Conservation (phyloP, 139 green algal genomes). For the Chlorella vulgaris region DNA sequence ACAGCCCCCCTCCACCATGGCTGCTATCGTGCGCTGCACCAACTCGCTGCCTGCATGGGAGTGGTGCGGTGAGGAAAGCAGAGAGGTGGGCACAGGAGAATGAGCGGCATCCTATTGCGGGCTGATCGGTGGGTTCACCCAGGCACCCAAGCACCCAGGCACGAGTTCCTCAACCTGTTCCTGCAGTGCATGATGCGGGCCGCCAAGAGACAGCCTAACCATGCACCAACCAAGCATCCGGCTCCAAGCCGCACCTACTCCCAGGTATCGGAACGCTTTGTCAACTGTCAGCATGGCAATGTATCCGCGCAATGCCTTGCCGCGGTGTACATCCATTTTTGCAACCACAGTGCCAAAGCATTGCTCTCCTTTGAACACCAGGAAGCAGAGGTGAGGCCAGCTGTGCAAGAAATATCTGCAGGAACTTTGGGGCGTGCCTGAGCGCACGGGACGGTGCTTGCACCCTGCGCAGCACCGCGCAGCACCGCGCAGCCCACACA, state of each 20-base stretch:
- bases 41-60: conserved; percentile 75
- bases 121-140: too few species aligned
- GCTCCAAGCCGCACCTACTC: conserved; percentile 88
- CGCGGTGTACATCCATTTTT: conserved; percentile 88
- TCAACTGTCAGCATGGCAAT: conserved; percentile 98
- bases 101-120: too few species aligned
- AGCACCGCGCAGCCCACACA: not conserved
- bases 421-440: not conserved
- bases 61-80: too few species aligned
- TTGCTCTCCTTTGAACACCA: conserved; percentile 71
- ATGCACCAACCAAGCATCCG: too few species aligned
- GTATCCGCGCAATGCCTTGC: conserved; percentile 85
- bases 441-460: not conserved
- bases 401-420: conserved; percentile 83
- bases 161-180: not conserved
- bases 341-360: conserved; percentile 88
- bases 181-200: too few species aligned
- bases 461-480: not conserved
- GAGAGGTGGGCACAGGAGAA: too few species aligned
- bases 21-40: conserved; percentile 69
- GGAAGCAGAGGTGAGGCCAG: conserved; percentile 93
- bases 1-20: conserved; percentile 68
- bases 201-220: too few species aligned
- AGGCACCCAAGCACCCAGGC: not conserved
- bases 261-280: conserved; percentile 76